phyloP scores from a whole-genome alignment of 2,329 filamentous ascomycete genomes.

The Cryphonectria parasitica region DNA sequence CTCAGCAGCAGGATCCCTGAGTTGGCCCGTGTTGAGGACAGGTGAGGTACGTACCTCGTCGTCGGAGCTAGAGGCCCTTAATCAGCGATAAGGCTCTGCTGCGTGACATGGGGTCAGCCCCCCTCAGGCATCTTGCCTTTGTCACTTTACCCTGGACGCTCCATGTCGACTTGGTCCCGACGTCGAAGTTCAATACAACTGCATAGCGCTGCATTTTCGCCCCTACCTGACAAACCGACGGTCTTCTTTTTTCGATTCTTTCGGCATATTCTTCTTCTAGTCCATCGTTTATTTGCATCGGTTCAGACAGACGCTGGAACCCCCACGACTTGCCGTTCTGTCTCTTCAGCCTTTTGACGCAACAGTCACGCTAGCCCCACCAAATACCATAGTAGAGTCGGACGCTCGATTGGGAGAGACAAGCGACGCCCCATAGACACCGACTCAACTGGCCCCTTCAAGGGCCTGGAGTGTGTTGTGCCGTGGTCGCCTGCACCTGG shows the following conservation, averaged over 20 bases:
- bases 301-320: not conserved
- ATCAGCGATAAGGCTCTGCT: conserved; percentile 9
- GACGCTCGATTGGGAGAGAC: not conserved
- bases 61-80: not conserved
- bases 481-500: conserved; percentile 12
- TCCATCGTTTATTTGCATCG: not conserved
- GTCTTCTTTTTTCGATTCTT: not conserved
- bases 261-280: not conserved
- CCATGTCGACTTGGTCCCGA: not conserved
- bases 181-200: conserved; percentile 5
- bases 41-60: not conserved
- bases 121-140: not conserved
- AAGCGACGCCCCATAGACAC: not conserved
- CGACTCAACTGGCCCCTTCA: not conserved
- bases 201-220: conserved; percentile 6
- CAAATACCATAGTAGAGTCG: not conserved
- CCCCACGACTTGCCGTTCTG: not conserved
- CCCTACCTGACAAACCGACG: not conserved
- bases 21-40: conserved; percentile 1
- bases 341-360: not conserved
- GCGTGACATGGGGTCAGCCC: not conserved
- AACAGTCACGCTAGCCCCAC: not conserved
- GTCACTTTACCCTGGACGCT: not conserved
- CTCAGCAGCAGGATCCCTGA: conserved; percentile 4
- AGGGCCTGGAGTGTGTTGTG: not conserved